Evolutionary conservation across 148 eudicot genomes (phyloP), one percentile per base, ranked within the genome.

Genomic region (Camellia sinensis): DNA sequence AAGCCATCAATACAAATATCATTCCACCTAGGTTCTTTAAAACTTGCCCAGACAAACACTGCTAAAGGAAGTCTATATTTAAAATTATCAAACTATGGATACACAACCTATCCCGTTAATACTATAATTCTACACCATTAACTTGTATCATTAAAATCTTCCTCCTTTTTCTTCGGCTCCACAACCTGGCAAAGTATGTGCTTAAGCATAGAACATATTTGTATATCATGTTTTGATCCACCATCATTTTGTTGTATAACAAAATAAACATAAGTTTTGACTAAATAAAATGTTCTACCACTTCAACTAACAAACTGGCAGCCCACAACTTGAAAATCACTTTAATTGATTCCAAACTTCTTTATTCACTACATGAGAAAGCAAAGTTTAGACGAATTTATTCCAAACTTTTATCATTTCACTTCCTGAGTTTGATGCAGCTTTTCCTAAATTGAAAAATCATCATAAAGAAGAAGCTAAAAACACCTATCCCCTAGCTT

Each of bases 91-190:
- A 18, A 53, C 8, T 15, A 53, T 46, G 57, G 37, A 29, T 29
- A 45, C 50, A 43, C 5, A 66, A 75, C 12, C 8, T 19, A 48
- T 48, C 22, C 3, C 37, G 6, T 3, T 9, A n/a, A 12, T 19
- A 8, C 65, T 8, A 6, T 18, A 5, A 5, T 9, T 15, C 61
- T 22, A 18, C 15, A 45, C 10, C 59, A 64, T 0, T 8, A 78
- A 6, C 9, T 10, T 66, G 43, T 37, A 50, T 9, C 5, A 0
- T 29, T 48, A 3, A 8, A 48, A 5, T 64, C 29, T 67, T 67
- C 50, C 63, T 73, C 21, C 12, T 14, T 54, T 56, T 11, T n/a
- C 5, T 53, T 71, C 50, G 74, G 76, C 62, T 54, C 76, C 63
- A 53, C 4, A 73, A 53, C 19, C 9, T 63, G 3, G 9, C 59